Conservation (phyloP, 331 rosid genomes). For the Rhamnella rubrinervis region DNA sequence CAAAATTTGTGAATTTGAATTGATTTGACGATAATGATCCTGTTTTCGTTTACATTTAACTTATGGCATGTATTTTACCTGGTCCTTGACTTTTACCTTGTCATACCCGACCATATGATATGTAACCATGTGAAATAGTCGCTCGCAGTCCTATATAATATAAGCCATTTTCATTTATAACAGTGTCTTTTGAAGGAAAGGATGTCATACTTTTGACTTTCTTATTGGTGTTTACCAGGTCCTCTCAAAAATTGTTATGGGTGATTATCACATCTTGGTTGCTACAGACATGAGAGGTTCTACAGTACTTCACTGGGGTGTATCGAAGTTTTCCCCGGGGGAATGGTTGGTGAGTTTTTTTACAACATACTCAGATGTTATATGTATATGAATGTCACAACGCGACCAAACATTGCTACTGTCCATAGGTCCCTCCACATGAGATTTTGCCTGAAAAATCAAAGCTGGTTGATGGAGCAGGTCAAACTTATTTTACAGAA, state of each 20-base stretch:
- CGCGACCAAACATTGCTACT: slow-evolving; percentile 9
- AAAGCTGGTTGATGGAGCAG: slow-evolving; percentile 37
- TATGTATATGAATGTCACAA: neutral
- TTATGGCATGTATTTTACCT: no score
- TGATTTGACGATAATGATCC: no score
- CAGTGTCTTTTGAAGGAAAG: neutral
- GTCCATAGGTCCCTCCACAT: slow-evolving; percentile 29
- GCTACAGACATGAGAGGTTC: slow-evolving; percentile 35
- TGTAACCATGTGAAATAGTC: no score
- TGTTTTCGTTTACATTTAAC: no score
- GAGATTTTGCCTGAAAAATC: slow-evolving; percentile 33
- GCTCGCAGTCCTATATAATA: no score
- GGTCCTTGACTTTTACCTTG: no score
- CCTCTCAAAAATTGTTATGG: slow-evolving; percentile 21
- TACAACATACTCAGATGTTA: neutral
- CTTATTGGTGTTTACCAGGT: slow-evolving; percentile 17
- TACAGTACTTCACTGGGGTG: slow-evolving; percentile 40
- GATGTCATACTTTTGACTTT: neutral
- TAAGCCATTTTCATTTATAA: no score
- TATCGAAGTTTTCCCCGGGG: slow-evolving; percentile 28
- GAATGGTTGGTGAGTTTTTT: slow-evolving; percentile 35
- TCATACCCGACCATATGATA: no score
- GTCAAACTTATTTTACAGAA: slow-evolving; percentile 36
- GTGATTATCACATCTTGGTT: slow-evolving; percentile 30
- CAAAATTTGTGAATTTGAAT: no score